Evolutionary conservation across 148 eudicot species (phyloP).

Genomic region (Pharnaceum exiguum): DNA sequence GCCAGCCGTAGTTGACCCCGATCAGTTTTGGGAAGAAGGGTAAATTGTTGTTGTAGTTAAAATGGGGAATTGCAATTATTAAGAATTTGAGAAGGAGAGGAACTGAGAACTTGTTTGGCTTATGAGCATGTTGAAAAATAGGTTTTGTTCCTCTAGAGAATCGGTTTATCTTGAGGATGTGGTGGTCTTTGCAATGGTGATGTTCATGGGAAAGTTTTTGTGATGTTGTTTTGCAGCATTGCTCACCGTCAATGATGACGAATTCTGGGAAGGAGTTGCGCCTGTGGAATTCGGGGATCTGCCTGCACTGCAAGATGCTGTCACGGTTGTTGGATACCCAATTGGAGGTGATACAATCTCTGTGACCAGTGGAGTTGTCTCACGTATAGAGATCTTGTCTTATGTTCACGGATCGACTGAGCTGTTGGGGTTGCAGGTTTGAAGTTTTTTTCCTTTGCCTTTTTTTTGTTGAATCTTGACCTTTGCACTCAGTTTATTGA

Average conservation of each 20-base stretch:
- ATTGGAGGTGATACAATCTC: slow-evolving; percentile 96
- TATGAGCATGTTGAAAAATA: too few species aligned
- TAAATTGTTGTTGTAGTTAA: too few species aligned
- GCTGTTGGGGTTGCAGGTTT: slow-evolving; percentile 88
- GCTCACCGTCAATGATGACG: slow-evolving; percentile 80
- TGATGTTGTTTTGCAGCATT: slow-evolving; percentile 49
- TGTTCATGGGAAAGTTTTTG: slow-evolving; percentile 2
- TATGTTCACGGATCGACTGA: slow-evolving; percentile 93
- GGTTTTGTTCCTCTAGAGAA: too few species aligned
- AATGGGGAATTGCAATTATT: too few species aligned
- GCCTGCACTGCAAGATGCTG: slow-evolving; percentile 95
- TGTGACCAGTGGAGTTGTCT: slow-evolving; percentile 95
- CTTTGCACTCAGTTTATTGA: neutral
- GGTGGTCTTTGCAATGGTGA: too few species aligned
- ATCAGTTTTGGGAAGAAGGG: too few species aligned
- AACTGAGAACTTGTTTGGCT: too few species aligned
- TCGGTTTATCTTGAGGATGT: too few species aligned
- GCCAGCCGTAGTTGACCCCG: too few species aligned
- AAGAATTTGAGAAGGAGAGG: too few species aligned
- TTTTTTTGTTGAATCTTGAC: neutral
- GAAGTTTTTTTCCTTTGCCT: neutral
- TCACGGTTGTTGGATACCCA: slow-evolving; percentile 92
- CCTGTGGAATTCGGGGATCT: slow-evolving; percentile 78
- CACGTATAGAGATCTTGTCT: slow-evolving; percentile 87
- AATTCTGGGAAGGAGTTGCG: slow-evolving; percentile 86